Conservation (phyloP, 306 rosid genomes). For the Cicer bijugum region DNA sequence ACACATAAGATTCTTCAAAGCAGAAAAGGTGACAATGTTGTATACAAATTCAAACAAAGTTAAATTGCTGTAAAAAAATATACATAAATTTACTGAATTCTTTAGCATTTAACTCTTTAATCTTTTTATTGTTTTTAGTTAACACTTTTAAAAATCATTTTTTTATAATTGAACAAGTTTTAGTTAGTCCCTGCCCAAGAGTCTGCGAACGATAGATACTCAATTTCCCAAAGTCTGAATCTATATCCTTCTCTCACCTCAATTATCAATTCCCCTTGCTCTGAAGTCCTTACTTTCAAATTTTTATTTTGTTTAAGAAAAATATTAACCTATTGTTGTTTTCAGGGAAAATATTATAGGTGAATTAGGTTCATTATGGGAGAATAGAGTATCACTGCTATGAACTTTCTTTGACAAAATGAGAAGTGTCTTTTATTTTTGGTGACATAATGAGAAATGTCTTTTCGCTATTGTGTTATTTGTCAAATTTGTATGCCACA, state of each 20-base stretch:
- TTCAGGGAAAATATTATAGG: too few relatives aligned
- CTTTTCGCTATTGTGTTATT: neutral
- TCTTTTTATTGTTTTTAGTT: neutral
- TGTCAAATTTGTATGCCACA: neutral
- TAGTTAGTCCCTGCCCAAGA: too few relatives aligned
- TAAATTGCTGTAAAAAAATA: neutral
- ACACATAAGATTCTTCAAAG: neutral
- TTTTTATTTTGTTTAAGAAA: too few relatives aligned
- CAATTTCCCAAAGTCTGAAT: too few relatives aligned
- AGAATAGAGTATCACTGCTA: neutral
- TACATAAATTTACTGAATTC: neutral
- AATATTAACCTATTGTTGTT: too few relatives aligned
- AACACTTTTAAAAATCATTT: neutral
- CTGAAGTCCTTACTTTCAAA: too few relatives aligned
- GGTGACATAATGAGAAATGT: neutral
- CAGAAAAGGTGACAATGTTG: constrained; percentile 1
- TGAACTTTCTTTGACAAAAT: neutral
- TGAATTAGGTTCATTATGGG: neutral
- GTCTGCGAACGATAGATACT: too few relatives aligned
- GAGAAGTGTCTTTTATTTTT: neutral
- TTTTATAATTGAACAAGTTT: neutral
- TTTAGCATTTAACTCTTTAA: neutral
- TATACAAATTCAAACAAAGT: neutral
- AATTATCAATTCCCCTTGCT: too few relatives aligned
- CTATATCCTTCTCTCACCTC: too few relatives aligned